These are phyloP conservation scores for Wallacemonas sp. DNA, from an alignment of 208 protist species.

Conservation along the genomic window DNA sequence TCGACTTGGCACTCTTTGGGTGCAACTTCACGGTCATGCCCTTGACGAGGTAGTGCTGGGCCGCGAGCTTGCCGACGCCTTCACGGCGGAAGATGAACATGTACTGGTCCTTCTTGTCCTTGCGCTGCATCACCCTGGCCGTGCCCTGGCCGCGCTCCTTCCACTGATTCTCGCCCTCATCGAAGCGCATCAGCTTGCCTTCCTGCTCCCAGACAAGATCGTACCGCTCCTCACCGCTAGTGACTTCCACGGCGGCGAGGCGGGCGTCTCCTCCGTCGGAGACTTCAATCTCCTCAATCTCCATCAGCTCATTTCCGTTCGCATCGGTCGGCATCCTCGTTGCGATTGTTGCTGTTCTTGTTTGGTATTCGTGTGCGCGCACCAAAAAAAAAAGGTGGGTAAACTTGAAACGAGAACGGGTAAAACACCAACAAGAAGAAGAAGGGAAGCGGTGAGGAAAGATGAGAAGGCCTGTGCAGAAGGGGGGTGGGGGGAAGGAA, in stretches of 20 bases:
- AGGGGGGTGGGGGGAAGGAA: too few relatives aligned
- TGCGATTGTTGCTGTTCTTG: not conserved
- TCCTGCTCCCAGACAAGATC: conserved; percentile 68
- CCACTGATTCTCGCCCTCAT: conserved; percentile 93
- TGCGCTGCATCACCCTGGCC: conserved; percentile 75
- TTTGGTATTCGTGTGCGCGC: not conserved
- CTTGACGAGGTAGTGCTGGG: conserved; percentile 86
- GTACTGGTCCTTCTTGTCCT: conserved; percentile 60
- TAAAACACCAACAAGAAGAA: too few relatives aligned
- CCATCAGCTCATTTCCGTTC: conserved; percentile 84
- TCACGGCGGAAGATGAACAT: conserved; percentile 92
- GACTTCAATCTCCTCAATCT: conserved; percentile 87
- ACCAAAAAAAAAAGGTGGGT: not conserved
- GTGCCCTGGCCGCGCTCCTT: conserved; percentile 90
- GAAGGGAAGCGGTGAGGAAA: too few relatives aligned
- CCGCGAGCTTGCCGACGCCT: conserved; percentile 82
- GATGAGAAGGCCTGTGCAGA: too few relatives aligned
- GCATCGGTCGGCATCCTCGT: conserved; percentile 39
- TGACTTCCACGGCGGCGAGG: conserved; percentile 80
- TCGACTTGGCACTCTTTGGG: conserved; percentile 69
- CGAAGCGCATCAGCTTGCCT: conserved; percentile 88
- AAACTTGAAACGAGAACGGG: not conserved
- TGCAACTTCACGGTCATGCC: conserved; percentile 74
- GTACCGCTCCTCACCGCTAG: conserved; percentile 87
- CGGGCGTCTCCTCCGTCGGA: conserved; percentile 82